Evolutionary conservation across 208 protist species (phyloP).

Genomic region (Trypanosoma rangeli): DNA sequence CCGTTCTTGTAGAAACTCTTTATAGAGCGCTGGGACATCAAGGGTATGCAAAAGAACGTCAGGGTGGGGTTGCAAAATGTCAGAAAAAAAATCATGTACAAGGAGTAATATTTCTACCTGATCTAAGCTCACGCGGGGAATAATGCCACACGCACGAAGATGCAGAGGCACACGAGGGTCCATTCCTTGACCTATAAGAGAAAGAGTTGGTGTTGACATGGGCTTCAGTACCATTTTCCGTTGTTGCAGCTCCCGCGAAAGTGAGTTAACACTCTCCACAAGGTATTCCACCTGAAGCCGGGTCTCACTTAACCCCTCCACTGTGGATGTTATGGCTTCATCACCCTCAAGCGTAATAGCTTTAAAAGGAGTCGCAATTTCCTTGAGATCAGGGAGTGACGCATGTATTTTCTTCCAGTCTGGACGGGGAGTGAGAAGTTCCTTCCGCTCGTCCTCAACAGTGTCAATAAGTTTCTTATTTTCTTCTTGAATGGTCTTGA

Average conservation of each 20-base stretch:
- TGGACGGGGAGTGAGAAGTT: constrained; percentile 70
- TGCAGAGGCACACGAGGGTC: constrained; percentile 39
- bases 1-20: constrained; percentile 24
- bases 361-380: constrained; percentile 18
- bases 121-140: constrained; percentile 43
- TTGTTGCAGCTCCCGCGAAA: constrained; percentile 32
- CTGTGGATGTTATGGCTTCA: constrained; percentile 28
- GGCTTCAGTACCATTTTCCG: constrained; percentile 12
- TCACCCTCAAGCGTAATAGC: constrained; percentile 28
- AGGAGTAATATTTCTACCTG: constrained; percentile 31
- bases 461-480: constrained; percentile 24
- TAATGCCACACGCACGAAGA: constrained; percentile 50
- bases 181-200: constrained; percentile 53
- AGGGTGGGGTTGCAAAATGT: constrained; percentile 43
- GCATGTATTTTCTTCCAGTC: constrained; percentile 51
- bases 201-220: constrained; percentile 12
- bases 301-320: constrained; percentile 48
- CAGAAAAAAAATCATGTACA: constrained; percentile 70
- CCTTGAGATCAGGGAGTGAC: constrained; percentile 38
- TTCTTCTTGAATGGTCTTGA: constrained; percentile 50
- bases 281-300: constrained; percentile 72
- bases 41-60: constrained; percentile 58
- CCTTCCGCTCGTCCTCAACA: not conserved
- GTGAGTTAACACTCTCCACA: constrained; percentile 46
- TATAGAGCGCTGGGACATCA: constrained; percentile 30